Base-by-base conservation (phyloP, 2,329 filamentous ascomycete species). In the Polychaeton citri region DNA sequence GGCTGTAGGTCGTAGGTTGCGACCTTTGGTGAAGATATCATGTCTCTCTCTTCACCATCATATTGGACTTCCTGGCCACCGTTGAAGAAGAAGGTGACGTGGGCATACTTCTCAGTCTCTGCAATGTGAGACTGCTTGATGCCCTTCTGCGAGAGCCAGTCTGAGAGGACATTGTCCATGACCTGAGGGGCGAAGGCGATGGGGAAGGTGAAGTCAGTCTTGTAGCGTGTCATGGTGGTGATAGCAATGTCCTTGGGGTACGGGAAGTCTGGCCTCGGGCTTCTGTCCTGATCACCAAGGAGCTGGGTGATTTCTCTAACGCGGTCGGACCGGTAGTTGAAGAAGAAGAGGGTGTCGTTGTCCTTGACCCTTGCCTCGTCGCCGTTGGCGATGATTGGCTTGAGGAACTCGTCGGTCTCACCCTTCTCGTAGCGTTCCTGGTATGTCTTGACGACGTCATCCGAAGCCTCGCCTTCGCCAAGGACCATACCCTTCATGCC, bases 31-130 rank as follows among this genome's bases (percentile, higher is more conserved):
- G 85, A 94, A 34, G 86, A 79, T 32, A 98, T 87, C 69, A 94
- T 81, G 54, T 98, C 90, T 47, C 90, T 83, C 43, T 79, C 77
- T 66, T 98, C 90, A 33, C 86, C 79, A 36, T 81, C 77, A 65
- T 95, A 98, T 44, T 84, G 82, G 69, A 95, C 93, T 69, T 98
- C 90, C 36, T 94, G 83, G 56, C 90, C 90, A 39, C 90, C 90
- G 66, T 98, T 98, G 79, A 96, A 96, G 75, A 96, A 96, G 74
- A 96, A 96, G 38, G 90, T 96, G 45, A 98, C 90, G 67, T 98
- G 90, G 21, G 90, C 90, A 62, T 98, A 98, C 71, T 98, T 98
- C 64, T 98, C 90, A 2, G 90, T 98, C 73, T 98, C 90, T 38
- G 90, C 90, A 49, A 96, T 75, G 68, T 98, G 90, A 49, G 88